These are phyloP conservation scores for Kernera saxatilis DNA, from an alignment of 345 rosid genomes.

Conservation along the genomic window DNA sequence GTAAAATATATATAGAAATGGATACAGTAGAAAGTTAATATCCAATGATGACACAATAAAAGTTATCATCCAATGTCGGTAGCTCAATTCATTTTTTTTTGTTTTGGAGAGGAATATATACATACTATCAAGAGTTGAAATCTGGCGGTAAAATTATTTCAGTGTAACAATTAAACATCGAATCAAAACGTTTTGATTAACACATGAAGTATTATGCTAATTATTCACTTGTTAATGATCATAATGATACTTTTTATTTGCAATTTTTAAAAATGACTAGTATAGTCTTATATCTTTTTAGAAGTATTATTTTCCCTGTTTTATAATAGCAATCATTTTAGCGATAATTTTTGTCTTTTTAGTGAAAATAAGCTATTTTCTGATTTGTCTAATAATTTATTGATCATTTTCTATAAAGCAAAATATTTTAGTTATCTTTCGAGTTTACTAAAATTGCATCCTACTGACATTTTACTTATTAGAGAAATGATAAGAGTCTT, in stretches of 20 bases:
- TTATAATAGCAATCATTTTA: too few species aligned
- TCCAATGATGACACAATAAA: neutral
- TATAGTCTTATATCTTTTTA: too few species aligned
- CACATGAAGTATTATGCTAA: too few species aligned
- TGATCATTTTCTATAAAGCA: too few species aligned
- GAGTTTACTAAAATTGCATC: neutral
- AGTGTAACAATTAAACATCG: neutral
- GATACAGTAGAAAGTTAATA: neutral
- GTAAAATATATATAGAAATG: neutral
- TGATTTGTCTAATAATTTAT: too few species aligned
- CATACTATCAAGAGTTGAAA: too few species aligned
- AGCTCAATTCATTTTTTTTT: neutral
- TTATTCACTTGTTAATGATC: neutral
- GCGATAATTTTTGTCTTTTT: too few species aligned
- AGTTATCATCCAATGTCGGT: slow-evolving; percentile 10
- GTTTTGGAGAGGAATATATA: too few species aligned
- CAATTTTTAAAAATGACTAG: too few species aligned
- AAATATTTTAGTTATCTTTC: too few species aligned
- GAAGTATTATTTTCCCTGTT: too few species aligned
- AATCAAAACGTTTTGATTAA: neutral
- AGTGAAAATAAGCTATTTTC: too few species aligned
- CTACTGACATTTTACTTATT: neutral
- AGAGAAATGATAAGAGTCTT: neutral
- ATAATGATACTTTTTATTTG: neutral
- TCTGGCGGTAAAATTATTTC: neutral